phyloP scores from a whole-genome alignment of 306 rosid species.

The Medicago arabica region DNA sequence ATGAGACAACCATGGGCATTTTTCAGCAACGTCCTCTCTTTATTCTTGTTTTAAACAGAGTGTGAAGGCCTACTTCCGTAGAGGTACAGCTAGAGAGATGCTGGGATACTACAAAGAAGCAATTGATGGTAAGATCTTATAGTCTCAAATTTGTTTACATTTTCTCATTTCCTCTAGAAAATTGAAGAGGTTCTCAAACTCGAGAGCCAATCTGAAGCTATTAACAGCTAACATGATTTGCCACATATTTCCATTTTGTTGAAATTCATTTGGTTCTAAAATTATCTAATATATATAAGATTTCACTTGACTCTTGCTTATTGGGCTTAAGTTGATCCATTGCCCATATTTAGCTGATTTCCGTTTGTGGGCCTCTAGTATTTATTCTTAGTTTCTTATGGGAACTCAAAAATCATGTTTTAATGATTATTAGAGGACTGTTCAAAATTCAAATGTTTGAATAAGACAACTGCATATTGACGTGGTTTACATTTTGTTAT shows the following conservation, averaged over 20 bases:
- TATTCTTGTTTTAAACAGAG: conserved; percentile 59
- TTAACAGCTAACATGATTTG: background rate
- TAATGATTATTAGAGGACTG: conserved; percentile 21
- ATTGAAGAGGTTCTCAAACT: conserved; percentile 2
- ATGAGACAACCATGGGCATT: conserved; percentile 14
- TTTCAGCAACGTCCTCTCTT: conserved; percentile 13
- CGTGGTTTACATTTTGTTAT: background rate
- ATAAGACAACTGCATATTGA: conserved; percentile 6
- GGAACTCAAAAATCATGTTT: conserved; percentile 1
- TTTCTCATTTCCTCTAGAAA: conserved; percentile 27
- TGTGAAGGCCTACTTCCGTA: conserved; percentile 89
- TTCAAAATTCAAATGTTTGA: background rate
- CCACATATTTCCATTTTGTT: conserved; percentile 6
- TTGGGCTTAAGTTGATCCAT: background rate
- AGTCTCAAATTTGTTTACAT: conserved; percentile 18
- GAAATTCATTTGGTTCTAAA: background rate
- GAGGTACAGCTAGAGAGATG: conserved; percentile 96
- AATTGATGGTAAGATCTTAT: conserved; percentile 69
- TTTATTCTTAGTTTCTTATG: conserved; percentile 15
- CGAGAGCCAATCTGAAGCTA: background rate
- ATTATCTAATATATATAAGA: background rate
- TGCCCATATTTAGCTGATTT: conserved; percentile 21
- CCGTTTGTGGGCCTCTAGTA: background rate
- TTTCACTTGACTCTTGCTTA: background rate
- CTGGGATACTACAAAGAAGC: conserved; percentile 93